Base-by-base conservation (phyloP, 352 stramenopile species). In the Blastocystis sp. region DNA sequence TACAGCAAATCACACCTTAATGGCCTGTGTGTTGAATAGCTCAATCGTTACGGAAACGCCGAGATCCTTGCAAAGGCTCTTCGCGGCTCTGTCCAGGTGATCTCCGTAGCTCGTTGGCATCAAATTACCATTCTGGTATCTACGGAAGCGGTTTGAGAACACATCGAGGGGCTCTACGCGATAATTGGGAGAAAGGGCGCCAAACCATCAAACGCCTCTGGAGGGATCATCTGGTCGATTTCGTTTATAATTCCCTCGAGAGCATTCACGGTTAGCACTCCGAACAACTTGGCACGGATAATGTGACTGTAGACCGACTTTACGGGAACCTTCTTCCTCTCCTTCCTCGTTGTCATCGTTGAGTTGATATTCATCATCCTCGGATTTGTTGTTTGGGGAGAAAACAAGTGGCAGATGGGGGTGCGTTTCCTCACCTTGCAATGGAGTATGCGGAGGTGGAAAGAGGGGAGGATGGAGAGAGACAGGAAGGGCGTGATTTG, bases 11-110 rank as follows among this genome's bases (percentile, higher is more conserved):
- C 41, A 0, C 11, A 87, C 77, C 23, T 87, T 87, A 78, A 87
- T 77, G 17, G 77, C 77, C 56, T 87, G 77, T 64, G 77, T 87
- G 45, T 87, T 87, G 10, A 87, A 74, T 48, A 87, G 77, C 41
- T 87, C 77, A 17, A 87, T 87, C 40, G 48, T 77, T 0, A 87
- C 77, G 23, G 77, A 62, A 64, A 45, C 28, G n/a, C 59, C 48
- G n/a, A 87, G 19, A 87, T 87, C 77, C 48, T 87, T 87, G 52
- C 77, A 74, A 77, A 87, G 65, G 71, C 77, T 87, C 52, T 87
- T 87, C 1, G 65, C 62, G 7, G 77, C 77, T 38, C 77, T 53
- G 52, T 87, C 77, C 14, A 87, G 56, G n/a, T 87, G 77, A 40
- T 87, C 77, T 76, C 77, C 77, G 45, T 87, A 77, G 65, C 62